Conservation (phyloP, 768 basidiomycete species). For the Guyanaporus albipodus region DNA sequence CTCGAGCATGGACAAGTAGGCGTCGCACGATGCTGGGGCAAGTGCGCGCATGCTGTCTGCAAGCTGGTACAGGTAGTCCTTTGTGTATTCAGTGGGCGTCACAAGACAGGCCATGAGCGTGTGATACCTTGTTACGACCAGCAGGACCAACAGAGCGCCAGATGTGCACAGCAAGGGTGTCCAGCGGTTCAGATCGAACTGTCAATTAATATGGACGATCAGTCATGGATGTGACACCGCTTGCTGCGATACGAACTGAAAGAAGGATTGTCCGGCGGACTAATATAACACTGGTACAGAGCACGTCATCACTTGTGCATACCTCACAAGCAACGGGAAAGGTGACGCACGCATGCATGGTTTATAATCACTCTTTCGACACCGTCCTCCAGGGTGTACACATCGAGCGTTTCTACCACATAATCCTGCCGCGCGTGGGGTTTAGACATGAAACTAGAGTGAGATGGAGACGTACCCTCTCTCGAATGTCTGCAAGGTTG, state of each 20-base stretch:
- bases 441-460: no score
- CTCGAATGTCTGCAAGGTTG: slow-evolving; percentile 59
- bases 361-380: slow-evolving; percentile 52
- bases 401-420: slow-evolving; percentile 70
- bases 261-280: slow-evolving; percentile 81
- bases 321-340: background rate
- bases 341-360: slow-evolving; percentile 11
- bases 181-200: slow-evolving; percentile 82
- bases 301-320: background rate
- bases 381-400: slow-evolving; percentile 56
- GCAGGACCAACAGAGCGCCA: slow-evolving; percentile 78
- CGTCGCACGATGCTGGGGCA: slow-evolving; percentile 68
- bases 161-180: slow-evolving; percentile 61
- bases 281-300: slow-evolving; percentile 84
- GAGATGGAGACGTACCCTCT: slow-evolving; percentile 54
- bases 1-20: slow-evolving; percentile 74
- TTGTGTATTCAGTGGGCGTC: background rate
- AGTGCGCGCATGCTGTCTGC: slow-evolving; percentile 66
- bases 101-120: background rate
- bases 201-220: background rate
- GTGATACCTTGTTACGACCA: slow-evolving; percentile 74
- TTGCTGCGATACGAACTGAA: slow-evolving; percentile 81
- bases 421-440: slow-evolving; percentile 80
- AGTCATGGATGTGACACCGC: no score
- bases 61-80: slow-evolving; percentile 88